Conservation (phyloP, 176 grass and related monocot species). For the Coix lacrymajobi region DNA sequence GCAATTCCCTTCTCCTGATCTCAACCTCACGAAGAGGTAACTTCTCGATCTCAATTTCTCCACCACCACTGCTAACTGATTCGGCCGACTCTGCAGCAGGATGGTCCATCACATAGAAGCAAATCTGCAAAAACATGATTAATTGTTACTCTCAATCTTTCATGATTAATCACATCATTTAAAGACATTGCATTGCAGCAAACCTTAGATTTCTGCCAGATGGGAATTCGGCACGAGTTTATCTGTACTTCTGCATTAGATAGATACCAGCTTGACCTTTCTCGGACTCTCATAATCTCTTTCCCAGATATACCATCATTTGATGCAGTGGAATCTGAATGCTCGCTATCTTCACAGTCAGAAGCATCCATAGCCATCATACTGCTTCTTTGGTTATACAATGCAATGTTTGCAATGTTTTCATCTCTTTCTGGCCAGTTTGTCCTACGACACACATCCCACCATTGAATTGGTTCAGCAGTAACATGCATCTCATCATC, state of each 20-base stretch:
- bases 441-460: constrained; percentile 96
- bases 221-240: constrained; percentile 71
- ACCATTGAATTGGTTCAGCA: constrained; percentile 98
- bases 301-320: constrained; percentile 46
- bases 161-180: constrained; percentile 8
- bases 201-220: constrained; percentile 99
- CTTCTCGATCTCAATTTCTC: constrained; percentile 95
- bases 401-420: constrained; percentile 55
- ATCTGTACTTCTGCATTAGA: constrained; percentile 98
- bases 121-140: constrained; percentile 68
- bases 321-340: constrained; percentile 41
- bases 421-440: constrained; percentile 95
- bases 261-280: constrained; percentile 79
- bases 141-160: constrained; percentile 3
- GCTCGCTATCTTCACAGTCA: constrained; percentile 59
- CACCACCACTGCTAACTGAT: constrained; percentile 32
- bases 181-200: constrained; percentile 1
- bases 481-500: constrained; percentile 92
- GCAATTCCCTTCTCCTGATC: constrained; percentile 73
- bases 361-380: constrained; percentile 50
- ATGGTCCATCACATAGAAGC: constrained; percentile 76
- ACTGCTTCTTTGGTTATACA: constrained; percentile 48
- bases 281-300: constrained; percentile 52
- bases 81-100: constrained; percentile 31
- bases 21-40: constrained; percentile 71